Evolutionary conservation across 1,139 yeast species (phyloP), one percentile per base, ranked within the genome.

Genomic region (Magnusiomyces tetraspermus): DNA sequence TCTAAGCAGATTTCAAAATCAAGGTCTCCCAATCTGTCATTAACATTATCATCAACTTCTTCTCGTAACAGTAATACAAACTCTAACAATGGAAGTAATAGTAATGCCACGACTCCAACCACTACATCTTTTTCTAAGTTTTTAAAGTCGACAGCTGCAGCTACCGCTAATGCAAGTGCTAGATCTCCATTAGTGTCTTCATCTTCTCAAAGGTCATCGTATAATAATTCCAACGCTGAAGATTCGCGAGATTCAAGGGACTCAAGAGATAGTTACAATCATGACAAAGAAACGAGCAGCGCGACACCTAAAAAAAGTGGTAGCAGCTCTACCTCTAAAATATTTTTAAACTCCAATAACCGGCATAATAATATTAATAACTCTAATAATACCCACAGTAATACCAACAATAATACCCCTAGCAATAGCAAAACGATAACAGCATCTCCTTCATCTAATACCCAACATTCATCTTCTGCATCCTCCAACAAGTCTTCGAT

Each of bases 141-240:
- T 42, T 24, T 42, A 13, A 42, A 42, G n/a, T 43, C 46, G 28
- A 38, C 42, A 19, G n/a, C 42, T 5, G 42, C 42, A 38, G 42
- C 42, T 3, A 38, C 42, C 8, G 42, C 42, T 5, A 38, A 21
- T 19, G 46, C 46, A 15, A 43, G 36, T n/a, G 17, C 36, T 26
- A 43, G 23, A 28, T 26, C 46, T 21, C 42, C 42, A 15, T 24
- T 38, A 10, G 21, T 6, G 8, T 38, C n/a, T n/a, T n/a, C n/a
- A n/a, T n/a, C n/a, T n/a, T n/a, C n/a, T n/a, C n/a, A n/a, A n/a
- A n/a, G n/a, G n/a, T n/a, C n/a, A n/a, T n/a, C n/a, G n/a, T n/a
- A n/a, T n/a, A n/a, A n/a, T n/a, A n/a, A n/a, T n/a, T n/a, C n/a
- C n/a, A n/a, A n/a, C n/a, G n/a, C n/a, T n/a, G n/a, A n/a, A n/a